Conservation (phyloP, 2,329 filamentous ascomycete genomes). For the Lasiodiplodia citricola region DNA sequence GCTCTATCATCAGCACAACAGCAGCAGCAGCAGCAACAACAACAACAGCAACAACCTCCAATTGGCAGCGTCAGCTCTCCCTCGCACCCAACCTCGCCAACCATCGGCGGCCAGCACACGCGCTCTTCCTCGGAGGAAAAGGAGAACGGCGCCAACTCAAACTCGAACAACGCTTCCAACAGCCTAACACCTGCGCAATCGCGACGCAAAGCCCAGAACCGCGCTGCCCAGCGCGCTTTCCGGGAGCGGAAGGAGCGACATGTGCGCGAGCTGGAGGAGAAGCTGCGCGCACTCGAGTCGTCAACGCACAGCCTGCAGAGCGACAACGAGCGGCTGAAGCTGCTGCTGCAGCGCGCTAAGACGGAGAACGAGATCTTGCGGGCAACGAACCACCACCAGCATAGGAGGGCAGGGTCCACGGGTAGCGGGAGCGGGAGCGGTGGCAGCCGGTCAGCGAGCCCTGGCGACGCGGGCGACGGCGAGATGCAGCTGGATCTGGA, state of each 20-base stretch:
- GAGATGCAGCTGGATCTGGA: background rate
- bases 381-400: conserved; percentile 57
- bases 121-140: conserved; percentile 35
- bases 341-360: conserved; percentile 79
- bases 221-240: conserved; percentile 87
- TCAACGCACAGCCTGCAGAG: conserved; percentile 73
- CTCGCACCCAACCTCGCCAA: conserved; percentile 42
- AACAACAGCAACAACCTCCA: background rate
- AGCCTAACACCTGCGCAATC: conserved; percentile 56
- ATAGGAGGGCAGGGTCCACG: background rate
- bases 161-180: background rate
- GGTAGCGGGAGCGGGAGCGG: background rate
- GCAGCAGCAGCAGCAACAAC: conserved; percentile 2
- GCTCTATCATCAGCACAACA: conserved; percentile 27
- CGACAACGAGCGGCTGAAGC: conserved; percentile 86
- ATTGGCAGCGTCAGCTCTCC: conserved; percentile 21
- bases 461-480: background rate
- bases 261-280: conserved; percentile 89
- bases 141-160: background rate
- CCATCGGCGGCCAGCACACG: conserved; percentile 41
- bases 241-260: conserved; percentile 94
- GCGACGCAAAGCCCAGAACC: conserved; percentile 71
- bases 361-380: conserved; percentile 94
- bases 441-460: background rate
- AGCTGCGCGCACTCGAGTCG: conserved; percentile 77